These are phyloP conservation scores for Globisporangium nagaii DNA, from an alignment of 352 stramenopile genomes.

Conservation along the genomic window DNA sequence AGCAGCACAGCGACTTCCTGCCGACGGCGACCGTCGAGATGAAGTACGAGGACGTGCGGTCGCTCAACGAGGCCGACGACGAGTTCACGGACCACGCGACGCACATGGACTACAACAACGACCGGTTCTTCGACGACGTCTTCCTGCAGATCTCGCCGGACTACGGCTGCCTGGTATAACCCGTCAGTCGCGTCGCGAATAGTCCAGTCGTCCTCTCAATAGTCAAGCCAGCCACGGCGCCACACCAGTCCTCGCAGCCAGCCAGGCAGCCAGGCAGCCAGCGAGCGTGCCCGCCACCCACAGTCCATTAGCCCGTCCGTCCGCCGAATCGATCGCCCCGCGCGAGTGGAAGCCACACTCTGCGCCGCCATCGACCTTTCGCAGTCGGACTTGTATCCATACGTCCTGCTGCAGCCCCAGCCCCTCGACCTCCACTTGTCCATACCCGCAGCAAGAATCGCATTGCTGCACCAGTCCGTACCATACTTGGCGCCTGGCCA, in stretches of 20 bases:
- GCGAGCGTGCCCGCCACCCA: too few relatives aligned
- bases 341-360: background rate
- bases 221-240: background rate
- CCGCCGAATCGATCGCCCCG: background rate
- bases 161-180: conserved; percentile 63
- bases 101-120: conserved; percentile 62
- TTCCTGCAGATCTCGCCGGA: conserved; percentile 75
- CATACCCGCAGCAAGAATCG: background rate
- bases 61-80: conserved; percentile 39
- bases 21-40: conserved; percentile 19
- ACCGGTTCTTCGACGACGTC: conserved; percentile 72
- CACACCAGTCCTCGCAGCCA: background rate
- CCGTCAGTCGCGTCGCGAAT: background rate
- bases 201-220: background rate
- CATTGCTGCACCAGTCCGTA: background rate
- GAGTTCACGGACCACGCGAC: conserved; percentile 37
- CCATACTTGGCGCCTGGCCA: background rate
- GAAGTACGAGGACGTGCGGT: conserved; percentile 53
- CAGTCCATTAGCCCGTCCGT: background rate
- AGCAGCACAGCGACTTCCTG: conserved; percentile 18
- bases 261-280: too few relatives aligned
- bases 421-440: background rate
- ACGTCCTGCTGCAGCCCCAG: background rate
- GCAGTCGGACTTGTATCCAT: background rate
- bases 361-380: background rate